Base-by-base conservation (phyloP, 768 basidiomycete species). In the Fistulinella prunicolor region DNA sequence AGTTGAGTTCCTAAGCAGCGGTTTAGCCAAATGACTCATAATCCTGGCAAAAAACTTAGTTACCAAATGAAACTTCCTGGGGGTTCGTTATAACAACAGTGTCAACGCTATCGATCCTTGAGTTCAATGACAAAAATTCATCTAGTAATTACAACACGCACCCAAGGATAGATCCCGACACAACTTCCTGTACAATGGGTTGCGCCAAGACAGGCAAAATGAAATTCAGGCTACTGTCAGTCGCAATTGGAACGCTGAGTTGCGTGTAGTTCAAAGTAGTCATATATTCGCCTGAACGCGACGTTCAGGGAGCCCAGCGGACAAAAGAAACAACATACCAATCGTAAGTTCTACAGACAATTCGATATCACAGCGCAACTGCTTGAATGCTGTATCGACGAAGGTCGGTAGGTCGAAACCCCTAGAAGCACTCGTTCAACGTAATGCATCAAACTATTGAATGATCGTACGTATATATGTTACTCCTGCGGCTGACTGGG, bases 181-280 rank as follows among this genome's bases (percentile, higher is more conserved):
- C 83, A 47, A 89, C 75, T 51, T 78, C 80, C 62, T 88, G 84
- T 6, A 89, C 86, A 46, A 89, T 86, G 4, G 86, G 86, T 44
- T 79, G 73, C 0, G 86, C 86, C 48, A 89, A 75, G 35, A 85
- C 59, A 6, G 85, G 86, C 6, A 89, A 70, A 44, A 89, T 79
- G 29, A 84, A 63, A 52, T 84, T 71, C 46, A 89, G 69, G 37
- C 73, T 80, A 16, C 73, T 60, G 58, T 87, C 86, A 0, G 86
- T 88, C 21, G 66, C 59, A 16, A 79, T 83, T 1, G 79, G 74
- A 16, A 89, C 74, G 36, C 61, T 63, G 22, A 58, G 56, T 57
- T 89, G 86, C 6, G 72, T 74, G 58, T 83, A 86, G n/a, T 75
- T 65, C 46, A 89, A 63, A 7, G 75, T 75, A 4, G 86, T 87